A percentile compares a stretch with the other conserved stretches of the same genome.
phyloP scores from a whole-genome alignment of 2,329 filamentous ascomycete species.

The Aspergillus nomiae region DNA sequence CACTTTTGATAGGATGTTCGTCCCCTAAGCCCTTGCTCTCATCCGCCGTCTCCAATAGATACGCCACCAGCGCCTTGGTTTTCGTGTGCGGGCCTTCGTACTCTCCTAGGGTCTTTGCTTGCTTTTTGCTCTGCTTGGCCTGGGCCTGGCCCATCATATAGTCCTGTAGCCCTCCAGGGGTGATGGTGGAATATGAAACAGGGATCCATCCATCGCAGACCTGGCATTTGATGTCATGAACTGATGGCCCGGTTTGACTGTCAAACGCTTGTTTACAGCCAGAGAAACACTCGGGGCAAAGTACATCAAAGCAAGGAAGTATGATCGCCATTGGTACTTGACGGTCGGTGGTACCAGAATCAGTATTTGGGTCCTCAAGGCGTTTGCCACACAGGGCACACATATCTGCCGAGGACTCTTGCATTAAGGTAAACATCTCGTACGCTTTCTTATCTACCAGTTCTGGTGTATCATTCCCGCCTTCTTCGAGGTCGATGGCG shows the following conservation, averaged over 20 bases:
- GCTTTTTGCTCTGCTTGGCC: constrained; percentile 55
- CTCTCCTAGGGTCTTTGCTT: constrained; percentile 62
- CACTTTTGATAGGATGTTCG: constrained; percentile 81
- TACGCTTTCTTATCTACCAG: constrained; percentile 74
- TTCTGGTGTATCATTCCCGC: constrained; percentile 61
- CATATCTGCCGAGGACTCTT: constrained; percentile 73
- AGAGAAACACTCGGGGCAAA: constrained; percentile 74
- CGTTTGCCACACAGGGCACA: constrained; percentile 72
- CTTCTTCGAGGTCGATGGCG: constrained; percentile 85
- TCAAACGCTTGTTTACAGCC: constrained; percentile 59
- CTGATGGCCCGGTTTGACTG: constrained; percentile 45
- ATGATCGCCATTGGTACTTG: constrained; percentile 65
- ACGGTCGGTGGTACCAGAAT: constrained; percentile 57
- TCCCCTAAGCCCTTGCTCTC: constrained; percentile 56
- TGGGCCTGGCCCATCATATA: constrained; percentile 59
- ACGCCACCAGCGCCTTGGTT: constrained; percentile 77
- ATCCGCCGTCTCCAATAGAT: constrained; percentile 66
- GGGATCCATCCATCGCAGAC: constrained; percentile 68
- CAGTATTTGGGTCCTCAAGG: constrained; percentile 56
- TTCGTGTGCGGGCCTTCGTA: constrained; percentile 92
- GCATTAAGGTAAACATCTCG: constrained; percentile 81
- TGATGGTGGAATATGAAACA: constrained; percentile 68
- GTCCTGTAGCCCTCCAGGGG: constrained; percentile 55
- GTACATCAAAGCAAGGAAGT: constrained; percentile 82
- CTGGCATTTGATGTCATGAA: constrained; percentile 60